Evolutionary conservation across 2,329 filamentous ascomycete genomes (phyloP), one percentile per base, ranked within the genome.

Genomic region (Colletotrichum sidae): DNA sequence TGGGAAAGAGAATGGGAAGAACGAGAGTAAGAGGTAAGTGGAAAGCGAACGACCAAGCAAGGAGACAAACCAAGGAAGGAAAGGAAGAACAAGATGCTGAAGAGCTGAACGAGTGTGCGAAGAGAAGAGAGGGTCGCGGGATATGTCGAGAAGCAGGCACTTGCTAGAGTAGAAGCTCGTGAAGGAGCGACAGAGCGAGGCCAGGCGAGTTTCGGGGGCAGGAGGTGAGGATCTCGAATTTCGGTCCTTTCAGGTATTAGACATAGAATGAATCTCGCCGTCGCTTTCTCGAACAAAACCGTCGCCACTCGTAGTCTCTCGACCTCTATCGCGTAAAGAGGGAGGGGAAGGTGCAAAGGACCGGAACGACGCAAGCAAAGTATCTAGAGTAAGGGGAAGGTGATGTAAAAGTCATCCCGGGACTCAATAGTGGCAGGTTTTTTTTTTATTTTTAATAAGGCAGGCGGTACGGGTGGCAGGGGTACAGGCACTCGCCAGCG

Each of bases 401-500:
- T 64, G 54, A 25, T 41, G 58, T 63, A 67, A 67, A 68, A 67
- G 66, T 67, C 63, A 68, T 25, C 63, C 47, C 50, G 47, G 58
- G 54, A 65, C 65, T 65, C 56, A 58, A 65, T 67, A 57, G 60
- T 58, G 67, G 65, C 67, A 67, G 53, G 25, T 25, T 25, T 64
- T 59, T 67, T 67, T 55, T 42, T 49, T 60, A 56, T 65, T 63
- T 55, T 67, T 68, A 64, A 47, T 68, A 56, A 67, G 53, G 65
- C 55, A 64, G n/a, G 25, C 25, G 25, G 25, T 25, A 25, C 25
- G 25, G 45, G 44, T 38, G 66, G 58, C 66, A 67, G 63, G 66
- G 66, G 66, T 68, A 65, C 55, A 56, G 67, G 62, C 56, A 51
- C 62, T 17, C 17, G 17, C 17, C 17, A 17, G 17, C 17, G 17